These are phyloP conservation scores for Globisporangium mamillatum DNA, from an alignment of 352 stramenopile species.

Conservation along the genomic window DNA sequence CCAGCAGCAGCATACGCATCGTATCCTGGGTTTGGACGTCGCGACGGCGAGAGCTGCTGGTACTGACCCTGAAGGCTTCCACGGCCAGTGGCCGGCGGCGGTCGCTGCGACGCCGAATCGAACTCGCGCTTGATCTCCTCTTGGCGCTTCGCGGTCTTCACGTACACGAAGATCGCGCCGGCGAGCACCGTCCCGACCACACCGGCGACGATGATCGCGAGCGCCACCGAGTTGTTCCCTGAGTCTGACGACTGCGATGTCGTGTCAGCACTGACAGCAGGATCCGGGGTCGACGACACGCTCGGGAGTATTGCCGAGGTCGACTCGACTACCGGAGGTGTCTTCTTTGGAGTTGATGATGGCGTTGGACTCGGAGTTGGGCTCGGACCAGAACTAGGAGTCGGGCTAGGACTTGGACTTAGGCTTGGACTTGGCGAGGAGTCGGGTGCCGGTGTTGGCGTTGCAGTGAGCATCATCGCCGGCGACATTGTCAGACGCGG, in stretches of 20 bases:
- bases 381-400: background rate
- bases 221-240: constrained; percentile 30
- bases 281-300: constrained; percentile 5
- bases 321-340: constrained; percentile 3
- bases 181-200: constrained; percentile 42
- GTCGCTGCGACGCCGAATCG: constrained; percentile 13
- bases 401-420: constrained; percentile 11
- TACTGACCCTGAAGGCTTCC: constrained; percentile 7
- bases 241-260: constrained; percentile 18
- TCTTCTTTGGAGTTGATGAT: background rate
- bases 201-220: constrained; percentile 46
- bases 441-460: background rate
- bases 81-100: background rate
- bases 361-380: constrained; percentile 7
- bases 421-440: constrained; percentile 10
- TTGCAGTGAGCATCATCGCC: background rate
- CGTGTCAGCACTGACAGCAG: constrained; percentile 34
- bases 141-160: constrained; percentile 30
- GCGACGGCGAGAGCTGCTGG: constrained; percentile 21
- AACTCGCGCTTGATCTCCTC: constrained; percentile 38
- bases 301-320: constrained; percentile 9
- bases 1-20: constrained; percentile 9
- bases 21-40: constrained; percentile 3
- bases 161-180: constrained; percentile 51
- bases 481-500: background rate